phyloP scores from a whole-genome alignment of 306 rosid genomes.

The Ceratonia siliqua region DNA sequence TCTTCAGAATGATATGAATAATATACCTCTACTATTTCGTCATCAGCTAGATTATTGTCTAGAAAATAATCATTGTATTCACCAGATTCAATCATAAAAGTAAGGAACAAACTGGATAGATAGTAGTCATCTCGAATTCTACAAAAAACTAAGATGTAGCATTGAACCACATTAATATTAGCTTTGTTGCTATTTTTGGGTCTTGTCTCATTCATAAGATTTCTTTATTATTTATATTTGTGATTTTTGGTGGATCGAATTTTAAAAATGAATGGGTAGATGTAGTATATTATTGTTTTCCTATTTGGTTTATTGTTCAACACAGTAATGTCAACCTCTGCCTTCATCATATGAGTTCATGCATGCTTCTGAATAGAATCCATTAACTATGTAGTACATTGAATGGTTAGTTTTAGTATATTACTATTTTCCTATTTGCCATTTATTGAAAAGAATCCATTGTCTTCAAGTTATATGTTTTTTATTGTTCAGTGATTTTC shows the following conservation, averaged over 20 bases:
- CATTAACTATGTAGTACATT: background rate
- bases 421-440: no score
- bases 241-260: background rate
- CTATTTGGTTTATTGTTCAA: background rate
- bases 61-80: background rate
- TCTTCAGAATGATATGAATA: background rate
- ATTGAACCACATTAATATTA: conserved; percentile 15
- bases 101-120: background rate
- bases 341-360: conserved; percentile 8
- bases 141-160: background rate
- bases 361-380: background rate
- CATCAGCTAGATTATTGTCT: background rate
- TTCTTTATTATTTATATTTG: background rate
- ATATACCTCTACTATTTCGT: background rate
- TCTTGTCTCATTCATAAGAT: no score
- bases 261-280: background rate
- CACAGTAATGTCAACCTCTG: background rate
- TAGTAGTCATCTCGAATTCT: background rate
- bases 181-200: background rate
- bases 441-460: no score
- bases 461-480: no score
- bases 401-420: no score
- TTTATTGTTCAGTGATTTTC: no score
- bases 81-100: background rate
- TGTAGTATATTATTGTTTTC: background rate